Conservation (phyloP, 345 rosid species). For the Clarkia xantiana region DNA sequence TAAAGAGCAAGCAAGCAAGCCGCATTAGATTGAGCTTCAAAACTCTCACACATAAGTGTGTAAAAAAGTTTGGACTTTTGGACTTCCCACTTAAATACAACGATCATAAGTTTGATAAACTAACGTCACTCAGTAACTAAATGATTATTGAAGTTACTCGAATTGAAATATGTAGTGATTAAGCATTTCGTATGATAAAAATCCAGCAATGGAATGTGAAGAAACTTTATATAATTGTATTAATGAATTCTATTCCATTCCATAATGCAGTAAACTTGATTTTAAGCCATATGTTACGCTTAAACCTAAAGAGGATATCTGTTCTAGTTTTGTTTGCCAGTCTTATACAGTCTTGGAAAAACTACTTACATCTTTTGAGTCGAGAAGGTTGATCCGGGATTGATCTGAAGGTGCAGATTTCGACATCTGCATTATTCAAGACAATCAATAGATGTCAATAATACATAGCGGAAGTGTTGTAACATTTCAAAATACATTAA, state of each 20-base stretch:
- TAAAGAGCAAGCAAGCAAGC: constrained; percentile 7
- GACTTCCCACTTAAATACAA: not conserved
- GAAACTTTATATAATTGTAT: too few relatives aligned
- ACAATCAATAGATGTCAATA: not conserved
- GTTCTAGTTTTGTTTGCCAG: not conserved
- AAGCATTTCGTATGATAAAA: too few relatives aligned
- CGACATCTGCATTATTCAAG: constrained; percentile 58
- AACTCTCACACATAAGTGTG: not conserved
- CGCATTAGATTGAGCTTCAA: not conserved
- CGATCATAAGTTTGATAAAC: not conserved
- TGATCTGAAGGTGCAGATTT: constrained; percentile 90
- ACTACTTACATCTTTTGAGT: constrained; percentile 73
- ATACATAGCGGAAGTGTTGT: not conserved
- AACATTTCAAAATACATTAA: too few relatives aligned
- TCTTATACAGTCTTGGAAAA: not conserved
- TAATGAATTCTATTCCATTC: too few relatives aligned
- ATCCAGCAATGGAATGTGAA: too few relatives aligned
- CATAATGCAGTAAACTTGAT: too few relatives aligned
- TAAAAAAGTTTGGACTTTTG: not conserved
- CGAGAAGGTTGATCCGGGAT: constrained; percentile 90
- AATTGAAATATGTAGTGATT: too few relatives aligned
- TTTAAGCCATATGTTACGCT: not conserved
- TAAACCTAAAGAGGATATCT: too few relatives aligned
- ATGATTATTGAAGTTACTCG: too few relatives aligned
- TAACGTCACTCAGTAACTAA: constrained; percentile 4